Base-by-base conservation (phyloP, 163 green algal species). In the Scenedesmus sp. region DNA sequence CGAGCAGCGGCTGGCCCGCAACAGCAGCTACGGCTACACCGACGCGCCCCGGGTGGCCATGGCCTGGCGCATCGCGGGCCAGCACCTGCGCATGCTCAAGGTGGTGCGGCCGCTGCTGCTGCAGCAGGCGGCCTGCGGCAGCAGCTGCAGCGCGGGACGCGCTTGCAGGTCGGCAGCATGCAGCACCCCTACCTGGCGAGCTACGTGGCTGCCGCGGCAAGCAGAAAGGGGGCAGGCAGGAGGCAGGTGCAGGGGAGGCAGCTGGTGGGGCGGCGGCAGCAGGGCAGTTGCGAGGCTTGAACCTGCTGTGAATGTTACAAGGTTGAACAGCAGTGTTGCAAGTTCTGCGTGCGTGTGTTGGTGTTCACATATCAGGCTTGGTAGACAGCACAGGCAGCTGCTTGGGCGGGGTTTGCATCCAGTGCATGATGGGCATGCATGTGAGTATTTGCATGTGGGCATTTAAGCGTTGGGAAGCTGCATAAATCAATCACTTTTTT, bases 11-110 rank as follows among this genome's bases (percentile, higher is more conserved):
- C 33, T 6, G 2, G 51, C 37, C 0, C 83, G 46, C n/a, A 46
- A 42, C 16, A 7, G 5, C 13, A 43, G 43, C 16, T 35, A 20
- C 12, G 83, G 83, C 22, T 88, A 88, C 18, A 40, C 42, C 1
- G 83, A 88, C 59, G 35, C 35, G 16, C 84, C 84, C 24, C 20
- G 84, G 15, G 84, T 89, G 0, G 43, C 61, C 16, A 89, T 89
- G 84, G 65, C 65, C 40, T 89, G 84, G 84, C 35, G 56, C 9
- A 51, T 89, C 13, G 84, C 84, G 72, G 84, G 84, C 1, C 84
- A 89, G 24, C 53, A 59, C 37, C 65, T 89, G 61, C 42, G 84
- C 0, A n/a, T 70, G 61, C 84, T 89, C 26, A 89, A 89, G 42
- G 42, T 80, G 2, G 22, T 80, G 16, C 65, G 65, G 26, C 84